A percentile compares a stretch with the other conserved stretches of the same genome.
Conservation (phyloP, 1,139 yeast species). For the Pichia sp. region DNA sequence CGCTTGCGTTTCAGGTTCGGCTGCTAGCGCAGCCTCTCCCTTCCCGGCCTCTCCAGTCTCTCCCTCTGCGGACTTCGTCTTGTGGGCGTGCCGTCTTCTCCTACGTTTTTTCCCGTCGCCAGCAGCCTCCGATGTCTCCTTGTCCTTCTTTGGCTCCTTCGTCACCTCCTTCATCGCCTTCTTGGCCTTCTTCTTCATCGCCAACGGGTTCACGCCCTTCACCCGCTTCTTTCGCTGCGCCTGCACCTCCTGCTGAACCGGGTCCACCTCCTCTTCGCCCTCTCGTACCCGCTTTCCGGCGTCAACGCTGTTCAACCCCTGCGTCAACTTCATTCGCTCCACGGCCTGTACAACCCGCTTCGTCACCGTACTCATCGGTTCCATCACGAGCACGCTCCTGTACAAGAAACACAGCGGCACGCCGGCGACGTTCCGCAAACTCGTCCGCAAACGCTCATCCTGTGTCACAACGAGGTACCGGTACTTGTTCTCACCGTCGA, state of each 20-base stretch:
- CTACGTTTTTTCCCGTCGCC: slow-evolving; percentile 38
- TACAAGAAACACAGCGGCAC: slow-evolving; percentile 84
- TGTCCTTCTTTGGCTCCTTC: slow-evolving; percentile 37
- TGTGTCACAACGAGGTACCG: slow-evolving; percentile 88
- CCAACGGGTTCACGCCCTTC: slow-evolving; percentile 19
- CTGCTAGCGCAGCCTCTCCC: not conserved
- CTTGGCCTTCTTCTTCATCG: slow-evolving; percentile 45
- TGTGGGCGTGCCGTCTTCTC: slow-evolving; percentile 38
- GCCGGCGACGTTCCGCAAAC: slow-evolving; percentile 75
- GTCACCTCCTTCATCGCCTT: slow-evolving; percentile 75
- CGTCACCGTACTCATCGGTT: slow-evolving; percentile 78
- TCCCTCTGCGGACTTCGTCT: not conserved
- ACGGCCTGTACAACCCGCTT: slow-evolving; percentile 46
- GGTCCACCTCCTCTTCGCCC: slow-evolving; percentile 22
- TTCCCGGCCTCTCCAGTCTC: not conserved
- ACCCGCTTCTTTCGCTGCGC: slow-evolving; percentile 65
- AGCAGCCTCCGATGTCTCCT: slow-evolving; percentile 33
- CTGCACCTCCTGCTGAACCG: slow-evolving; percentile 37
- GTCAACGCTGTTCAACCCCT: slow-evolving; percentile 60
- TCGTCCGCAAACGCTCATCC: slow-evolving; percentile 60
- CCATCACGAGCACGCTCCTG: slow-evolving; percentile 93
- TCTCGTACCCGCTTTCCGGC: slow-evolving; percentile 35
- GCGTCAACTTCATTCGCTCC: slow-evolving; percentile 65
- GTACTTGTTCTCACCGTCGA: slow-evolving; percentile 78
- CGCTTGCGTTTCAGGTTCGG: not conserved